Base-by-base conservation (phyloP, 257 asterid genomes). In the Plantago major region DNA sequence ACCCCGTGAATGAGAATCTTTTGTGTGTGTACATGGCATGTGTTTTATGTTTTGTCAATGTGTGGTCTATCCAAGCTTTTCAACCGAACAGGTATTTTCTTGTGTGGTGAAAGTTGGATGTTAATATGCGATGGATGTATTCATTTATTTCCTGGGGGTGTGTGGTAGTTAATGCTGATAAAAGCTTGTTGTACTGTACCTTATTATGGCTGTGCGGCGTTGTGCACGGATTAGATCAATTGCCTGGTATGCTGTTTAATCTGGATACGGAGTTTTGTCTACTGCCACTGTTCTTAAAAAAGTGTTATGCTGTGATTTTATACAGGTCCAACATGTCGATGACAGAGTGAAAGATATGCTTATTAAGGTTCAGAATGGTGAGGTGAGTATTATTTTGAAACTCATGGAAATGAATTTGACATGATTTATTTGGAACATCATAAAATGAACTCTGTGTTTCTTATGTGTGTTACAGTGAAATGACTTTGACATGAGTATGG, bases 281-380 rank as follows among this genome's bases (percentile, higher is more conserved):
- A 30, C 22, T 17, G 6, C 26, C 15, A 7, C 15, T 9, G 9
- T 53, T 10, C 5, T 43, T 51, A 30, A 52, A 48, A 33, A 9
- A 22, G 43, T 7, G 26, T 33, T 11, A 54, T 67, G 22, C 28
- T 26, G 45, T 47, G 43, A 30, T 60, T 71, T 66, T 50, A 64
- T 76, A 68, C 61, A 90, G 97, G 92, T 81, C 43, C 79, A 78
- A 48, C 75, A 79, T 55, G 93, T 83, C 68, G 91, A 79, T 53
- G 98, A 91, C 81, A 82, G 30, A 73, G 92, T 88, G 68, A 82
- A 74, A 64, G 83, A 81, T 76, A 64, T 75, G 71, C 89, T 91
- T 17, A 10, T 79, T 18, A 77, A 69, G 69, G 80, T 92, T 58
- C 88, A 81, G 67, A 81, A 79, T 7, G 95, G 85, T 15, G 81